Conservation (phyloP, 495 filamentous ascomycete species). For the Aspergillus leporis region DNA sequence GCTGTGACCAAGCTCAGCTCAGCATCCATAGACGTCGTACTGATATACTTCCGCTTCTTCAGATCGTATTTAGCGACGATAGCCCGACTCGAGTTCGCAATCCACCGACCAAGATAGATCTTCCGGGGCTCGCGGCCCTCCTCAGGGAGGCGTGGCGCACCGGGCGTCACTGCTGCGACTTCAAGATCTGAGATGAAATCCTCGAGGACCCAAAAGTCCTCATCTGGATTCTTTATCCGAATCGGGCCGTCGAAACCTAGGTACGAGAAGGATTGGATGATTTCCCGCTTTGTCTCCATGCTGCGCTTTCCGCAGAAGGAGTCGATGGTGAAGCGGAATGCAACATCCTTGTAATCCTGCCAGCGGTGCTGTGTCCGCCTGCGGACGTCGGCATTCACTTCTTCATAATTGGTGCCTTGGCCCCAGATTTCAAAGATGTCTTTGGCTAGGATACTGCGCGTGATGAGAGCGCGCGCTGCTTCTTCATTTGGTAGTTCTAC, state of each 20-base stretch:
- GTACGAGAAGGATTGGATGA: slow-evolving; percentile 83
- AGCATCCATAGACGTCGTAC: slow-evolving; percentile 95
- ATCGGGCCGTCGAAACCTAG: slow-evolving; percentile 76
- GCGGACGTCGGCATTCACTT: slow-evolving; percentile 66
- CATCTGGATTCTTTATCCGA: slow-evolving; percentile 65
- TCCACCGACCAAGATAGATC: slow-evolving; percentile 69
- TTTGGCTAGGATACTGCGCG: slow-evolving; percentile 76
- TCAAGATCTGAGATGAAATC: slow-evolving; percentile 60
- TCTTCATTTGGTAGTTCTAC: slow-evolving; percentile 65
- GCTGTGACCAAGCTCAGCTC: slow-evolving; percentile 90
- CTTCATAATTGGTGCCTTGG: slow-evolving; percentile 61
- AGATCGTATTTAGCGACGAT: slow-evolving; percentile 77
- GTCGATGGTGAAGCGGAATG: slow-evolving; percentile 85
- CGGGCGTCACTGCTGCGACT: neutral
- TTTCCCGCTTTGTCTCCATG: slow-evolving; percentile 53
- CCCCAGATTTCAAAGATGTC: slow-evolving; percentile 91
- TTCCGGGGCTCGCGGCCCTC: slow-evolving; percentile 47
- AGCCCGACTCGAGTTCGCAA: slow-evolving; percentile 63
- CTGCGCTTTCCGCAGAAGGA: slow-evolving; percentile 69
- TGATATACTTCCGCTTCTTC: slow-evolving; percentile 91
- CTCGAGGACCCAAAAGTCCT: slow-evolving; percentile 78
- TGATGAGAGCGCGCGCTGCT: slow-evolving; percentile 64
- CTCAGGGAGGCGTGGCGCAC: neutral
- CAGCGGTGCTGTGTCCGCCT: slow-evolving; percentile 61
- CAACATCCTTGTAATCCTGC: slow-evolving; percentile 56